Base-by-base conservation (phyloP, 164 flowering plant genomes). In the Hamamelis virginiana region DNA sequence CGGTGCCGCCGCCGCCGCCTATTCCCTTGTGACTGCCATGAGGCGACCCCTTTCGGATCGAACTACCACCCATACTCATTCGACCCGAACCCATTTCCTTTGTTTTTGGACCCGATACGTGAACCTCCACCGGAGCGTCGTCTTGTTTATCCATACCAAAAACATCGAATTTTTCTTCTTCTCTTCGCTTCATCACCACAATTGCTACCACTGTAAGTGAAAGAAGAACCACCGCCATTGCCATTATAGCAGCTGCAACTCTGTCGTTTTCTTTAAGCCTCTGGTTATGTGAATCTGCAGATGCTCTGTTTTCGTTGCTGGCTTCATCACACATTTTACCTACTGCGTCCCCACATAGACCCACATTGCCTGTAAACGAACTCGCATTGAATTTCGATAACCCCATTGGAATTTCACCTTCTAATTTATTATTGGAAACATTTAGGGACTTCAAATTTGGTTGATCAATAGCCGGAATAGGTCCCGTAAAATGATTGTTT, bases 401-500 rank as follows among this genome's bases (percentile, higher is more conserved):
- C 21, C 48, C 45, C 0, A 47, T 28, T 0, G 97, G 98, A 18
- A 95, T 80, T 33, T 77, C 75, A 6, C 98, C 98, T 22, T 75
- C 66, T 21, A 95, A 66, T 9, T 78, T 65, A 60, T 95, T 95
- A 60, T 83, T 77, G 0, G 97, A 87, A 4, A 89, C 51, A 46
- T 91, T 69, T 47, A 87, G 38, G 0, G 71, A 59, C 1, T 4
- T 41, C 70, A 91, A 56, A 0, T 73, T 9, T 9, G 70, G 23
- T 18, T 75, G 79, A 0, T 38, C n/a, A 11, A 95, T 23, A 1
- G 44, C 14, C 1, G 97, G 97, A 66, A 92, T 79, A 0, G 21
- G 8, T 11, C 98, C 97, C 1, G 9, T 68, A 23, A 82, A 82
- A n/a, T 56, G 58, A 59, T 84, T 84, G 77, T 77, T 68, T 55